phyloP scores from a whole-genome alignment of 1,139 yeast genomes.

The Suhomyces panamericanus region DNA sequence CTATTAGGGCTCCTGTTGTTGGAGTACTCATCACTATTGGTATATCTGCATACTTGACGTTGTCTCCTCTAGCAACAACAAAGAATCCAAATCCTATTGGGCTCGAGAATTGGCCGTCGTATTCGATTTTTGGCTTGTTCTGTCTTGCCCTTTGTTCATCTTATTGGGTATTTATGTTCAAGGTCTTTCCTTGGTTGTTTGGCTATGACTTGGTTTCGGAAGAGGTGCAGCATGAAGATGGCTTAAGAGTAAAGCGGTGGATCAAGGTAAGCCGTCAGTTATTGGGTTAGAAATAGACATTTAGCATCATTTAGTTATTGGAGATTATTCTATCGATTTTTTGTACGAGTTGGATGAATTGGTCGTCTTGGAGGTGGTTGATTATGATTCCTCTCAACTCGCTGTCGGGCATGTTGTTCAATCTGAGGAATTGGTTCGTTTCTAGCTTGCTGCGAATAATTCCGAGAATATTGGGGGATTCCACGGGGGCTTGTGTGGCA shows the following conservation, averaged over 20 bases:
- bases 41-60: conserved; percentile 40
- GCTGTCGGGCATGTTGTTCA: not conserved
- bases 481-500: not conserved
- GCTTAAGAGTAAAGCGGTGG: conserved; percentile 58
- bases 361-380: conserved; percentile 10
- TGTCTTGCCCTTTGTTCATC: conserved; percentile 31
- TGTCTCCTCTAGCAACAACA: conserved; percentile 49
- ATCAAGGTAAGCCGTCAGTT: conserved; percentile 22
- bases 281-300: not conserved
- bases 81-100: conserved; percentile 44
- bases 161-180: conserved; percentile 54
- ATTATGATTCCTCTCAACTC: conserved; percentile 8
- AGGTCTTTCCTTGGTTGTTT: conserved; percentile 43
- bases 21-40: conserved; percentile 47
- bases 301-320: not conserved
- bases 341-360: conserved; percentile 13
- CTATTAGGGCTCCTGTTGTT: conserved; percentile 47
- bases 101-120: conserved; percentile 52
- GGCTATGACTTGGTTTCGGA: conserved; percentile 44
- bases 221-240: conserved; percentile 48
- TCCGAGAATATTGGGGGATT: not conserved
- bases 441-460: not conserved
- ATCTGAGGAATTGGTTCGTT: not conserved
- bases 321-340: conserved; percentile 13
- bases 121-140: conserved; percentile 42